Evolutionary conservation across 441 rosid species (phyloP).

Genomic region (Gossypium laxum): DNA sequence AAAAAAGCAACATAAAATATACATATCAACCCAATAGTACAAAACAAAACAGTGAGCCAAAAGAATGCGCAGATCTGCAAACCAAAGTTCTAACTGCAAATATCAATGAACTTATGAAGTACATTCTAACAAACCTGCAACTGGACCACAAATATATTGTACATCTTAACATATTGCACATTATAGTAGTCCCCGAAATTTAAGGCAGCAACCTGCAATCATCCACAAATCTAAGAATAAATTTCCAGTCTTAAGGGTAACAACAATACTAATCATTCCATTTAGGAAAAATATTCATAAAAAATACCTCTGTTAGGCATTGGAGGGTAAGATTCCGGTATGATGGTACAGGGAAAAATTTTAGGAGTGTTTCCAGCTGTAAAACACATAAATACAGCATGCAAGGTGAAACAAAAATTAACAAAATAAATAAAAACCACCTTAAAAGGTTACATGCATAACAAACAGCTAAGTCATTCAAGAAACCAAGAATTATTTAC

Average conservation of each 20-base stretch:
- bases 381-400: constrained; percentile 12
- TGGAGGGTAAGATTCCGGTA: constrained; percentile 93
- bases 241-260: not conserved
- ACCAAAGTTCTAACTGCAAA: constrained; percentile 6
- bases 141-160: constrained; percentile 35
- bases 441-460: constrained; percentile 6
- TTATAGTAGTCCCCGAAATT: constrained; percentile 86
- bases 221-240: constrained; percentile 12
- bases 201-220: constrained; percentile 78
- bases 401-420: constrained; percentile 9
- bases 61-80: not conserved
- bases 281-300: not conserved
- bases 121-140: constrained; percentile 33
- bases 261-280: not conserved
- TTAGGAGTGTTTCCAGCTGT: constrained; percentile 88
- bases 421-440: constrained; percentile 8
- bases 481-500: constrained; percentile 30
- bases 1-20: not conserved
- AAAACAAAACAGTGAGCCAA: not conserved
- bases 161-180: constrained; percentile 73
- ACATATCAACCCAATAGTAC: not conserved
- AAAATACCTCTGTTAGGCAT: constrained; percentile 85
- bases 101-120: constrained; percentile 1
- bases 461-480: not conserved
- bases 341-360: constrained; percentile 71